Evolutionary conservation across 2,329 filamentous ascomycete species (phyloP).

Genomic region (Curvularia spicifera): DNA sequence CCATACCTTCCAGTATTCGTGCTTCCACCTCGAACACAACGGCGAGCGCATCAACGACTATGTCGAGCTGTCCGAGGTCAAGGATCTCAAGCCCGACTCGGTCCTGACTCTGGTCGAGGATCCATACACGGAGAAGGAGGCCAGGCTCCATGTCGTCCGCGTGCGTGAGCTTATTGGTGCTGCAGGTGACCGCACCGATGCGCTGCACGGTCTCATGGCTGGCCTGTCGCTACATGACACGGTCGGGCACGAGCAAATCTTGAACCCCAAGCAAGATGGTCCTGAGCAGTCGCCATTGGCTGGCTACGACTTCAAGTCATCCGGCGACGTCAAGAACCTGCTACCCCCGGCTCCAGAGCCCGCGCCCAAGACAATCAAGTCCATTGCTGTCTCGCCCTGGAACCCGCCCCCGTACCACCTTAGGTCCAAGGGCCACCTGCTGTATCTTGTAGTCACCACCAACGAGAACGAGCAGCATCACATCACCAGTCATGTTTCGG

Average conservation of each 20-base stretch:
- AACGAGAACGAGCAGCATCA: conserved; percentile 95
- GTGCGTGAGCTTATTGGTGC: conserved; percentile 93
- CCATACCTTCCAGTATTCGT: conserved; percentile 93
- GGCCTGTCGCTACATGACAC: conserved; percentile 87
- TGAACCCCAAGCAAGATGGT: conserved; percentile 39
- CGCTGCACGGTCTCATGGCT: conserved; percentile 82
- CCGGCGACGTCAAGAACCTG: conserved; percentile 72
- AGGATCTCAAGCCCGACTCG: conserved; percentile 76
- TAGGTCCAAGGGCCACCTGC: conserved; percentile 86
- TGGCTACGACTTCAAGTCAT: conserved; percentile 78
- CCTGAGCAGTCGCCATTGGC: conserved; percentile 55
- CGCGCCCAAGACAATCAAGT: conserved; percentile 88
- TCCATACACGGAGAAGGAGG: conserved; percentile 98
- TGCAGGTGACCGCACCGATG: conserved; percentile 85
- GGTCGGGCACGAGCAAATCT: conserved; percentile 59
- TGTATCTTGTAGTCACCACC: conserved; percentile 88
- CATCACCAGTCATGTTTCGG: conserved; percentile 90
- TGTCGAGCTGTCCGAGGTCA: conserved; percentile 86
- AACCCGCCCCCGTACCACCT: conserved; percentile 94
- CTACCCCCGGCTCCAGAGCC: conserved; percentile 70
- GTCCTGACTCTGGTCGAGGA: conserved; percentile 87
- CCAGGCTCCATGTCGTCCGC: conserved; percentile 89
- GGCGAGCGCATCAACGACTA: conserved; percentile 94
- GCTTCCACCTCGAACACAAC: conserved; percentile 94
- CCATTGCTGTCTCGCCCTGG: conserved; percentile 88